Base-by-base conservation (phyloP, 768 basidiomycete genomes). In the Trametes cubensis region DNA sequence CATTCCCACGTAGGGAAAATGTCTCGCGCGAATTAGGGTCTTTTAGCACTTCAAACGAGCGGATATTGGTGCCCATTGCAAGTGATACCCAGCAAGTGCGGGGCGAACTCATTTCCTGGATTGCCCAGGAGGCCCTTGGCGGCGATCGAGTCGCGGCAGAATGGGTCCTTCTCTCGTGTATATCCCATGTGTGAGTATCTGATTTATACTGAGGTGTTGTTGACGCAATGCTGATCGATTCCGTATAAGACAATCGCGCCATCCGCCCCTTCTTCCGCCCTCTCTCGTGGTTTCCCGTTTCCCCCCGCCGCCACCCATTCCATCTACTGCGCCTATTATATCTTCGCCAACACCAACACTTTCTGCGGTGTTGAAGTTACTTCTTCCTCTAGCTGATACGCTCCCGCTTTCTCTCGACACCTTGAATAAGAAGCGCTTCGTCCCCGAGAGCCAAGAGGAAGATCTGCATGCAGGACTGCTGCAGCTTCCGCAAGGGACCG, bases 401-500 rank as follows among this genome's bases (percentile, higher is more conserved):
- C 71, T 92, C 6, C 84, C 86, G 0, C 79, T 93, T 17, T 86
- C 90, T 7, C 76, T 92, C 17, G 77, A 83, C 28, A 71, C 78
- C 6, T 71, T 94, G 50, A 93, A 94, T 69, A 77, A 75, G 23
- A 77, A 72, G 0, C 67, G 73, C 1, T 92, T 90, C 68, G 74
- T 73, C 34, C 92, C 91, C 0, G 85, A 88, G 68, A 81, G 81
- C 66, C 86, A 84, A 49, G 84, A 86, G 60, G 82, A 91, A 51
- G 90, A 92, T 66, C 75, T 94, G 5, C 85, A 88, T 62, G 84
- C 88, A 2, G 92, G 92, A 2, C 81, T 81, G 64, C 77, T 94
- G 26, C 92, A 94, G 69, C 80, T 92, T 15, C 86, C 92, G 2
- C 74, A 75, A 14, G 86, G 87, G 3, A 82, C 83, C 6, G 70